These are phyloP conservation scores for Neolentinus lepideus DNA, from an alignment of 1,284 basidiomycete species.

Conservation along the genomic window DNA sequence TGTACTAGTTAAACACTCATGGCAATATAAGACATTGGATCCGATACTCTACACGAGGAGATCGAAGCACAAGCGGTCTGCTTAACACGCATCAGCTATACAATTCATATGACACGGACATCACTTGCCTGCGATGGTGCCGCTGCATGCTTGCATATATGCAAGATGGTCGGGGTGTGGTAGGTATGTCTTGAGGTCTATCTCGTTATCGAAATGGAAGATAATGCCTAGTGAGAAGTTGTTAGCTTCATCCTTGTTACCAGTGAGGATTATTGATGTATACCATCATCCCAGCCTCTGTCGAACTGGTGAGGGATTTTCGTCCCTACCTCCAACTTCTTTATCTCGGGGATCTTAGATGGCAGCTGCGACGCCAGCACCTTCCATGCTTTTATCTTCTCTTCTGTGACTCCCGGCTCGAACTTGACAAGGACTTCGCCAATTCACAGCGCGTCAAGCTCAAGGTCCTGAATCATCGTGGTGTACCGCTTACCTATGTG, in stretches of 20 bases:
- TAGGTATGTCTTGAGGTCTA: neutral
- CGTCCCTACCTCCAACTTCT: neutral
- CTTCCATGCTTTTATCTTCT: neutral
- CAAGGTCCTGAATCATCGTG: neutral
- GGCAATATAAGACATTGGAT: too few species aligned
- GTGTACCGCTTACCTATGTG: neutral
- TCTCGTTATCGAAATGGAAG: neutral
- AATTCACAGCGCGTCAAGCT: neutral
- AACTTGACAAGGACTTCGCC: neutral
- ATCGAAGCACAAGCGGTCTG: neutral
- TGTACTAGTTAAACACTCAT: too few species aligned
- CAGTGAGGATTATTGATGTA: neutral
- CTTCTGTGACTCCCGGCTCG: neutral
- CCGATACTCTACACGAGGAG: neutral
- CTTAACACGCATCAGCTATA: neutral
- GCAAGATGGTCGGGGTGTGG: neutral
- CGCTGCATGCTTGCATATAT: neutral
- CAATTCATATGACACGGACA: neutral
- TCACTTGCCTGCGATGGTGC: neutral
- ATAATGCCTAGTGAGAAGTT: neutral
- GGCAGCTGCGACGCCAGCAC: neutral
- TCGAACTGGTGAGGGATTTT: conserved; percentile 2
- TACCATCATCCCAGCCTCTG: neutral
- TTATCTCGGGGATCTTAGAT: neutral
- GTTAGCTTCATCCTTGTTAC: neutral